Conservation (phyloP, 2,329 filamentous ascomycete genomes). For the Xylaria sp. region DNA sequence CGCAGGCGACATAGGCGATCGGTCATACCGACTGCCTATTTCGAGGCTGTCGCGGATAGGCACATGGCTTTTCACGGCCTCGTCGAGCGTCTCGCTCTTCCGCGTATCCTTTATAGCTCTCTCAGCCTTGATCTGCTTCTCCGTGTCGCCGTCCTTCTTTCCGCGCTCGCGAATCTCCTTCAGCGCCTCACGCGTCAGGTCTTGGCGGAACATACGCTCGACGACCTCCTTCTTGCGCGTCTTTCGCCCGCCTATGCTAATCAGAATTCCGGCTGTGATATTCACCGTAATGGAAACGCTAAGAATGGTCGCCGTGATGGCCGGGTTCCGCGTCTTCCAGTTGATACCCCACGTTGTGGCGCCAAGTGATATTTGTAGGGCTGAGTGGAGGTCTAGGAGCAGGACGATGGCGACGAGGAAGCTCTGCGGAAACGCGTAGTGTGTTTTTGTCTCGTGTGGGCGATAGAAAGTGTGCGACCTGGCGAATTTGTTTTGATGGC, state of each 20-base stretch:
- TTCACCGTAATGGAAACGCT: conserved; percentile 82
- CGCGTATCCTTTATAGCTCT: conserved; percentile 42
- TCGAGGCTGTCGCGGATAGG: conserved; percentile 36
- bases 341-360: conserved; percentile 81
- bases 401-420: conserved; percentile 81
- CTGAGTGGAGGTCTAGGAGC: conserved; percentile 80
- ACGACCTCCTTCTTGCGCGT: conserved; percentile 89
- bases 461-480: conserved; percentile 91
- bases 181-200: conserved; percentile 70
- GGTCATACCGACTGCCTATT: conserved; percentile 2
- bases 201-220: conserved; percentile 78
- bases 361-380: conserved; percentile 82
- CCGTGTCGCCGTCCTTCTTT: conserved; percentile 52
- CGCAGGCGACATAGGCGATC: conserved; percentile 4
- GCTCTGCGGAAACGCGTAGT: conserved; percentile 79
- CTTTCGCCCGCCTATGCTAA: conserved; percentile 77
- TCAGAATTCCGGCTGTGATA: conserved; percentile 78
- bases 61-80: conserved; percentile 37
- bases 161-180: conserved; percentile 60
- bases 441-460: conserved; percentile 84
- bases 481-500: conserved; percentile 83
- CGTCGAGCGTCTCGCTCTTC: conserved; percentile 43
- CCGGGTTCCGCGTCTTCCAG: conserved; percentile 74
- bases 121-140: conserved; percentile 45
- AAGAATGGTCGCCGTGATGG: conserved; percentile 83